Conservation (phyloP, 176 grass and related monocot species). For the Cocos nucifera region DNA sequence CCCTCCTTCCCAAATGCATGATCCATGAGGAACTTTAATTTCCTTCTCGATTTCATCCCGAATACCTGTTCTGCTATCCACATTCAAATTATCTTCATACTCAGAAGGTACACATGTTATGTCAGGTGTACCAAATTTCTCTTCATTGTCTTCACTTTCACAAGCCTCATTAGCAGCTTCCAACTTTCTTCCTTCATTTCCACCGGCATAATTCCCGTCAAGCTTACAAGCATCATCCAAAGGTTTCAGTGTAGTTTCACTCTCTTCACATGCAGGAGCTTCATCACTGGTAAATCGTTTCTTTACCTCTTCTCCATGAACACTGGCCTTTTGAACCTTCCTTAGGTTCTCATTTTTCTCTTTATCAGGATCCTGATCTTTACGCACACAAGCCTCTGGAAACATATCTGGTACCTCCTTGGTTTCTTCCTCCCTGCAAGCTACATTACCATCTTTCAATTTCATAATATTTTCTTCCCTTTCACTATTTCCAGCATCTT, state of each 20-base stretch:
- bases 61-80: constrained; percentile 16
- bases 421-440: constrained; percentile 15
- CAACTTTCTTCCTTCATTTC: constrained; percentile 14
- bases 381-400: too few species aligned
- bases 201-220: constrained; percentile 16
- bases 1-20: constrained; percentile 23
- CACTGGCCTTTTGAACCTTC: constrained; percentile 18
- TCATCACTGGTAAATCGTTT: constrained; percentile 23
- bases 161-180: constrained; percentile 19
- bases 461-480: constrained; percentile 20
- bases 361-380: constrained; percentile 17
- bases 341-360: constrained; percentile 25
- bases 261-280: constrained; percentile 4
- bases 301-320: constrained; percentile 25
- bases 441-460: constrained; percentile 19
- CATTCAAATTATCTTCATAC: constrained; percentile 8
- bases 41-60: constrained; percentile 22
- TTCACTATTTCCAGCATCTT: constrained; percentile 15
- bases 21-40: constrained; percentile 15
- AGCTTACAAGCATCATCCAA: constrained; percentile 9
- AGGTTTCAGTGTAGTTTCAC: constrained; percentile 20
- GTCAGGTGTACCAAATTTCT: background rate
- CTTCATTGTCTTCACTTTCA: constrained; percentile 18
- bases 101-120: background rate
- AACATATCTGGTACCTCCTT: too few species aligned